Evolutionary conservation across 768 basidiomycete genomes (phyloP).

Genomic region (Polyporus arcularius): DNA sequence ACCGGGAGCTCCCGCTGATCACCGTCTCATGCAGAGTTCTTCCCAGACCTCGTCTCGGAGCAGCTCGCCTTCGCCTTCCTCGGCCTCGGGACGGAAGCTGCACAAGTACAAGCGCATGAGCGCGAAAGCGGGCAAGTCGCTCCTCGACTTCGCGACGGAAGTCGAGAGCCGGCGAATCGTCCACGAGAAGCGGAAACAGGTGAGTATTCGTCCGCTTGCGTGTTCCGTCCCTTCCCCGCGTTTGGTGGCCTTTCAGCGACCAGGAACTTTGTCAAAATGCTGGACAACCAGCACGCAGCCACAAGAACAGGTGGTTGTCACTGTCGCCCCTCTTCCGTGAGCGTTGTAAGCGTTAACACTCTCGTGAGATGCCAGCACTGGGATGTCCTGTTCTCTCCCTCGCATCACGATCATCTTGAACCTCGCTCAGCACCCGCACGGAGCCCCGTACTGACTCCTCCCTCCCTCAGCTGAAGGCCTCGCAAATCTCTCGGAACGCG

Average conservation of each 20-base stretch:
- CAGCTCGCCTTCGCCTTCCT: not conserved
- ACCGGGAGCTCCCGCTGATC: not conserved
- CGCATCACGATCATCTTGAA: not conserved
- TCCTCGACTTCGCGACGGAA: conserved; percentile 19
- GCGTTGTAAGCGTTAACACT: too few species aligned
- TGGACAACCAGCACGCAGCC: too few species aligned
- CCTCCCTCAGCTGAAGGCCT: conserved; percentile 3
- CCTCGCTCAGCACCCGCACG: not conserved
- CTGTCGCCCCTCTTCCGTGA: too few species aligned
- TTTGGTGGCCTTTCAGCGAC: too few species aligned
- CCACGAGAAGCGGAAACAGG: conserved; percentile 9
- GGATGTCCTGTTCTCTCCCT: too few species aligned
- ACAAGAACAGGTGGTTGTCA: too few species aligned
- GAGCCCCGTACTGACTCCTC: not conserved
- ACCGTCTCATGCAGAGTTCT: not conserved
- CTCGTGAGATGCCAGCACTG: too few species aligned
- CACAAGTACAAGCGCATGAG: conserved; percentile 14
- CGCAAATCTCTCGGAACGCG: conserved; percentile 17
- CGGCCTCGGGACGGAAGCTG: conserved; percentile 3
- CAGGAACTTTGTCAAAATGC: too few species aligned
- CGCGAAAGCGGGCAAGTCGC: conserved; percentile 8
- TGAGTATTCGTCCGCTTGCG: not conserved
- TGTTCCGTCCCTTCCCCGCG: not conserved
- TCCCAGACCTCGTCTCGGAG: not conserved
- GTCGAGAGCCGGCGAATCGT: conserved; percentile 10